Evolutionary conservation across 2,329 filamentous ascomycete genomes (phyloP).

Genomic region (Fusarium equiseti): DNA sequence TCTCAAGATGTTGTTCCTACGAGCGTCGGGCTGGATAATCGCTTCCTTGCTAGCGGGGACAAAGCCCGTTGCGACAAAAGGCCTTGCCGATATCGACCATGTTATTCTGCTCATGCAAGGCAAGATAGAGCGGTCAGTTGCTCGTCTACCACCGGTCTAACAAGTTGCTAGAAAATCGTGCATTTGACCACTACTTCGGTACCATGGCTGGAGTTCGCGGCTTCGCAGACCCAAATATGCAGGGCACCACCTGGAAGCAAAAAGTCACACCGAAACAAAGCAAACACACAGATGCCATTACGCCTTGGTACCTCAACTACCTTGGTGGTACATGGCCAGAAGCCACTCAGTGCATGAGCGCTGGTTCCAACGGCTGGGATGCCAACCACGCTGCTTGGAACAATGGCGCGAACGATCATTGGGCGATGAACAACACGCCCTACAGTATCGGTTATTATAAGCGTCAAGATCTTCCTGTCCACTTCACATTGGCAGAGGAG

Average conservation of each 20-base stretch:
- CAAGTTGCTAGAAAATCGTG: background rate
- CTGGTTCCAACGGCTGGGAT: conserved; percentile 64
- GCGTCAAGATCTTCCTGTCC: conserved; percentile 3
- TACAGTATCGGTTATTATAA: conserved; percentile 19
- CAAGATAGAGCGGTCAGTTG: fast-evolving
- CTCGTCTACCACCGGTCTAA: background rate
- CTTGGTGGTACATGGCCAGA: conserved; percentile 62
- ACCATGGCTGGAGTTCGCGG: conserved; percentile 23
- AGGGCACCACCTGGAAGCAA: conserved; percentile 14
- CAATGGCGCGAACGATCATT: conserved; percentile 63
- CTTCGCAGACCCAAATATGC: conserved; percentile 16
- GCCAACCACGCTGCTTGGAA: conserved; percentile 66
- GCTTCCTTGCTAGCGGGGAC: background rate
- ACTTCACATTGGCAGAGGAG: conserved; percentile 13
- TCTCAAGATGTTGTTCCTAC: conserved; percentile 7
- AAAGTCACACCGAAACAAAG: conserved; percentile 3
- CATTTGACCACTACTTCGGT: conserved; percentile 24
- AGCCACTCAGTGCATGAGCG: conserved; percentile 66
- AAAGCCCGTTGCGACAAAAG: background rate
- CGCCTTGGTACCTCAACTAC: conserved; percentile 66
- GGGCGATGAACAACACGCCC: conserved; percentile 57
- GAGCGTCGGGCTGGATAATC: background rate
- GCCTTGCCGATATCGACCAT: conserved; percentile 20
- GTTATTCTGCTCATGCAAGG: conserved; percentile 22
- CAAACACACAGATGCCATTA: conserved; percentile 6